A percentile compares a stretch with the other conserved stretches of the same genome.
phyloP scores from a whole-genome alignment of 495 filamentous ascomycete species.

The Bombardia bombarda region DNA sequence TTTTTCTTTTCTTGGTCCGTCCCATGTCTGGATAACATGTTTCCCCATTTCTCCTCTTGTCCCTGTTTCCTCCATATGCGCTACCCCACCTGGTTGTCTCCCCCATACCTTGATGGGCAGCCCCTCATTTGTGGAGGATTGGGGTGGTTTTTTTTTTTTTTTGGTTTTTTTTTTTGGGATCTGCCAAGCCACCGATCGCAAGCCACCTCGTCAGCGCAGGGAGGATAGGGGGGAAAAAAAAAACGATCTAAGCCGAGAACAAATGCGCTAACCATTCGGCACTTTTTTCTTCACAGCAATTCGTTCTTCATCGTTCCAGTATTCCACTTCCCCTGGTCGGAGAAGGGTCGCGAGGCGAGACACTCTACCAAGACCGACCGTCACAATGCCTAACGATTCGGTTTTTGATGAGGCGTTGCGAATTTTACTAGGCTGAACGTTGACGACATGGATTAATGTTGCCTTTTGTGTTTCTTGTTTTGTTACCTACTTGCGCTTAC shows the following conservation, averaged over 20 bases:
- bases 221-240: no score
- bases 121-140: not conserved
- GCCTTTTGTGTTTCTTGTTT: no score
- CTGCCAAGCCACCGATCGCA: conserved; percentile 15
- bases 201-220: conserved; percentile 19
- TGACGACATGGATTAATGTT: no score
- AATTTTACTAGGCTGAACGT: not conserved
- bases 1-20: conserved; percentile 2
- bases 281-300: conserved; percentile 35
- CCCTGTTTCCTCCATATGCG: not conserved
- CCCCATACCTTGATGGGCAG: not conserved
- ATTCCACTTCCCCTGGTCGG: conserved; percentile 94
- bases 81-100: not conserved
- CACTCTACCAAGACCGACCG: conserved; percentile 25
- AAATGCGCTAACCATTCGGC: conserved; percentile 4
- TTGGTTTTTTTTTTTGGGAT: conserved; percentile 4
- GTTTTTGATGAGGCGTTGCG: not conserved
- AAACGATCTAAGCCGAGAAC: not conserved
- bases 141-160: not conserved
- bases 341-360: conserved; percentile 63
- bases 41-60: not conserved
- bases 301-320: conserved; percentile 97
- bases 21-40: not conserved
- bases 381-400: conserved; percentile 4
- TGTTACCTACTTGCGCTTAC: no score